A percentile compares a stretch with the other conserved stretches of the same genome.
phyloP scores from a whole-genome alignment of 2,329 filamentous ascomycete genomes.

The Aspergillus sp. region DNA sequence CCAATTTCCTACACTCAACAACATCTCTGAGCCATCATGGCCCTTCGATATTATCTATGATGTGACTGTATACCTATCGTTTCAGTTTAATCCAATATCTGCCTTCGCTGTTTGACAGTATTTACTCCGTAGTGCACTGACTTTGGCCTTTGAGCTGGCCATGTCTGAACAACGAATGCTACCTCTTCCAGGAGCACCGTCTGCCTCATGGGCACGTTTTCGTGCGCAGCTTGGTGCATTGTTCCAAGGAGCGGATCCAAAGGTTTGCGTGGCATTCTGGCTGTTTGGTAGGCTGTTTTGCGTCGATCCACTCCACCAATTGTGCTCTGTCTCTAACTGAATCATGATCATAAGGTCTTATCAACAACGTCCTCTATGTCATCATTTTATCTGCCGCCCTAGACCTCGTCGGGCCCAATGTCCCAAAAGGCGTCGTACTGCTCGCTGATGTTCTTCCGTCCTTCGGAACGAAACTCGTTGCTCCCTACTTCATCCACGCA shows the following conservation, averaged over 20 bases:
- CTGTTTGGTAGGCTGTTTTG: constrained; percentile 68
- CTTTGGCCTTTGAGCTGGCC: constrained; percentile 2
- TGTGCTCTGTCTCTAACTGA: neutral
- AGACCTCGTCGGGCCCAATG: constrained; percentile 81
- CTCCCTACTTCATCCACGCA: constrained; percentile 89
- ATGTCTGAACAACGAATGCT: constrained; percentile 39
- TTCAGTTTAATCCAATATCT: neutral
- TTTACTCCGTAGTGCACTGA: constrained; percentile 6
- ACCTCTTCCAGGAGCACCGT: constrained; percentile 58
- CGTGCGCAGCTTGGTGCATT: constrained; percentile 62
- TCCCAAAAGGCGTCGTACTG: constrained; percentile 90
- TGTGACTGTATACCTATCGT: neutral
- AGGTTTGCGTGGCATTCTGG: constrained; percentile 84
- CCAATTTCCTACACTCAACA: neutral
- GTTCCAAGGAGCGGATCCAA: constrained; percentile 66
- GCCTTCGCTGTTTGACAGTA: neutral
- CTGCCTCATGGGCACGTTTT: constrained; percentile 73
- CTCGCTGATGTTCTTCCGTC: constrained; percentile 90
- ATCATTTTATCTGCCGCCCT: constrained; percentile 94
- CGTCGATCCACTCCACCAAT: neutral
- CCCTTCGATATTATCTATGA: neutral
- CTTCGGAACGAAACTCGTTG: constrained; percentile 82
- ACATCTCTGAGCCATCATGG: neutral
- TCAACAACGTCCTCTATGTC: constrained; percentile 98
- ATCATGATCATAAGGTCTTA: constrained; percentile 61